Base-by-base conservation (phyloP, 1,284 basidiomycete species). In the Leccinum subrobustum region DNA sequence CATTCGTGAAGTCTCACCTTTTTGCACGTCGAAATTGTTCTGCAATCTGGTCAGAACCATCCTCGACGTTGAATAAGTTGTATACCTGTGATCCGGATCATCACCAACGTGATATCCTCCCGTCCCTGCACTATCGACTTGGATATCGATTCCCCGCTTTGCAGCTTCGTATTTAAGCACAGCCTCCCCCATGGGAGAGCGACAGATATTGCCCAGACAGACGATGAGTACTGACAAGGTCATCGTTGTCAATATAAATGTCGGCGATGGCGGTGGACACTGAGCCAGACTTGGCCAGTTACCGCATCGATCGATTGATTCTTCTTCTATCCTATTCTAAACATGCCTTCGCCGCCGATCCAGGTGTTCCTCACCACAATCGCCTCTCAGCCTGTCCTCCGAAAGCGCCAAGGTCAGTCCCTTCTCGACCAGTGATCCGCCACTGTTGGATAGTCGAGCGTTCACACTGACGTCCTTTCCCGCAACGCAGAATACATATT, bases 331-430 rank as follows among this genome's bases (percentile, higher is more conserved):
- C 39, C n/a, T 42, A 42, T 27, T 56, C n/a, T 14, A 29, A 59
- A 50, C 42, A 92, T 92, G 89, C 81, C 85, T 59, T 83, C 88
- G 20, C 91, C 91, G 9, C 91, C 91, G 4, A 87, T 93, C 62
- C 84, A 89, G 66, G 73, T 92, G 39, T 92, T 91, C 72, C 80
- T 92, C 58, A 93, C 91, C n/a, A 93, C 91, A 9, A 93, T 93
- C 63, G 88, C 87, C 4, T 91, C 89, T 58, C 87, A 91, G 70
- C 85, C 89, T 1, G 83, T 83, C 59, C 79, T 93, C 59, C 79
- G 91, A 65, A 84, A 89, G 68, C 84, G 88, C 23, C 91, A 92
- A 80, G 86, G 87, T 85, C 42, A 58, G 69, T 58, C 31, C 25
- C 18, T 25, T 20, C 44, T 47, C 18, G 44, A 47, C 18, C 18